Conservation (phyloP, 257 asterid species). For the Gentiana macrophylla region DNA sequence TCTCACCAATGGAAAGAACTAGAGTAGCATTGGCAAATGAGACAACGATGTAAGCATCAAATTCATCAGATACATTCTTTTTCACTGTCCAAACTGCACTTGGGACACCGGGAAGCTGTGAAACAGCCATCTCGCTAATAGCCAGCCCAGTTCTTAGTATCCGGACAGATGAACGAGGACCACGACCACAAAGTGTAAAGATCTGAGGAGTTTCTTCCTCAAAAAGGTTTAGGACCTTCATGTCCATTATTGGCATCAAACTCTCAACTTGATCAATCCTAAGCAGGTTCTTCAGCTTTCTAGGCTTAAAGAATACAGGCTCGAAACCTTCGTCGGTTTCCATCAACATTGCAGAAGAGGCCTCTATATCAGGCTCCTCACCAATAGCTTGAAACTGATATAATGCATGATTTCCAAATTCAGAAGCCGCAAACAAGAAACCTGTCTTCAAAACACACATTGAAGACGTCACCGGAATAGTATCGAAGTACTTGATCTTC, state of each 20-base stretch:
- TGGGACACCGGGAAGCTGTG: conserved; percentile 95
- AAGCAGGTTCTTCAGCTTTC: conserved; percentile 87
- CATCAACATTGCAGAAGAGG: conserved; percentile 87
- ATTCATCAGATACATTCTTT: conserved; percentile 84
- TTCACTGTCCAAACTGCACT: conserved; percentile 99
- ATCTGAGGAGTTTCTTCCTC: conserved; percentile 98
- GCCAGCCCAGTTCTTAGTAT: conserved; percentile 94
- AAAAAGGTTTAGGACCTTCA: conserved; percentile 76
- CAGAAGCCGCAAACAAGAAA: conserved; percentile 92
- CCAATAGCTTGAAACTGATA: conserved; percentile 97
- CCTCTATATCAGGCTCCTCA: conserved; percentile 91
- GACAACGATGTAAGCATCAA: conserved; percentile 96
- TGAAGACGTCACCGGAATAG: conserved; percentile 87
- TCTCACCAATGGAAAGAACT: conserved; percentile 98
- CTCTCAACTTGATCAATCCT: conserved; percentile 93
- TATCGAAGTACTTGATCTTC: conserved; percentile 88
- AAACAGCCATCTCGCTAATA: conserved; percentile 98
- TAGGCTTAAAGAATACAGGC: conserved; percentile 93
- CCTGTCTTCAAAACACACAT: conserved; percentile 97
- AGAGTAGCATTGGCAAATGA: conserved; percentile 98
- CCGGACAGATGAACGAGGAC: conserved; percentile 87
- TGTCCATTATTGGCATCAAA: conserved; percentile 93
- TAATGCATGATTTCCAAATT: conserved; percentile 95
- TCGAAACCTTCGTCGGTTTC: conserved; percentile 98
- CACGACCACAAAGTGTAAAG: conserved; percentile 91